Evolutionary conservation across 306 rosid genomes (phyloP).

Genomic region (Ochetophila trinervis): DNA sequence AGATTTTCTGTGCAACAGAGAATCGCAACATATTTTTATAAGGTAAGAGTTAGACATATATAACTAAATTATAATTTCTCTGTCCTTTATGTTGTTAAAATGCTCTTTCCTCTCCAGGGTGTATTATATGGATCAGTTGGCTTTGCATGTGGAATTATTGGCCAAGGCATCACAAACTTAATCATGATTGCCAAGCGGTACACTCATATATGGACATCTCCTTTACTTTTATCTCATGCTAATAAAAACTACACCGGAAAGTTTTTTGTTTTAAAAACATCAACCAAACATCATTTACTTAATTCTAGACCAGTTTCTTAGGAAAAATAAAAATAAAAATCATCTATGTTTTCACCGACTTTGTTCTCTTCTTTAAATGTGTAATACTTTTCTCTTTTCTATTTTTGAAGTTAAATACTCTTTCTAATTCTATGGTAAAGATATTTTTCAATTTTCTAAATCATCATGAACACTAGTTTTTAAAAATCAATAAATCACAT

Average conservation of each 20-base stretch:
- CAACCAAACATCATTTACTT: too few relatives aligned
- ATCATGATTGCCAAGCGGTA: conserved; percentile 93
- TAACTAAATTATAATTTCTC: neutral
- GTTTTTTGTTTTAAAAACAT: too few relatives aligned
- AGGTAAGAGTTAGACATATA: conserved; percentile 25
- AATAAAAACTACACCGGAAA: neutral
- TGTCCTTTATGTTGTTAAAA: neutral
- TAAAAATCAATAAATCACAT: too few relatives aligned
- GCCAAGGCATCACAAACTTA: conserved; percentile 94
- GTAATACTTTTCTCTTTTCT: too few relatives aligned
- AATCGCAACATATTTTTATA: conserved; percentile 40
- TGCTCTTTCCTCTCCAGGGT: conserved; percentile 53
- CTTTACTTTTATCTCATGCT: conserved; percentile 8
- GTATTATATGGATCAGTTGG: conserved; percentile 85
- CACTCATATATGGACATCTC: conserved; percentile 11
- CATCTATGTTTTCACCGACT: too few relatives aligned
- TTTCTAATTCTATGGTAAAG: too few relatives aligned
- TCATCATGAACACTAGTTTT: too few relatives aligned
- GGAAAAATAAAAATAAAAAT: too few relatives aligned
- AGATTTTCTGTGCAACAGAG: conserved; percentile 41
- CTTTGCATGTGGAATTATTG: conserved; percentile 87
- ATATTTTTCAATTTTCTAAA: too few relatives aligned
- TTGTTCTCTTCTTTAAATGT: too few relatives aligned
- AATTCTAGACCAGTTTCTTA: too few relatives aligned
- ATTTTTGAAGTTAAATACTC: too few relatives aligned